Percentiles rank a stretch among this genome's conserved stretches.
phyloP scores from a whole-genome alignment of 257 asterid genomes.

The Petunia secreta region DNA sequence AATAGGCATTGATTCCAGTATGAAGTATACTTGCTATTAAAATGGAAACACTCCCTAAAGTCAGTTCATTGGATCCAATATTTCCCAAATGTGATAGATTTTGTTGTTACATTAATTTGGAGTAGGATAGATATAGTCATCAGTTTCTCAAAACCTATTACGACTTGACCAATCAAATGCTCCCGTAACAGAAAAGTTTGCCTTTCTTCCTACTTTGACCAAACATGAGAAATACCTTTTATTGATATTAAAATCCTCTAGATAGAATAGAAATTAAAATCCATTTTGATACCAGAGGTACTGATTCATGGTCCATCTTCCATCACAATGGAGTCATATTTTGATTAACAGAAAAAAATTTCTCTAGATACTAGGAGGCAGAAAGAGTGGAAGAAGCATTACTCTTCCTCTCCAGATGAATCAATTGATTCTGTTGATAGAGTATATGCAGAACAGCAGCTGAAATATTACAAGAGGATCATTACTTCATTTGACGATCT shows the following conservation, averaged over 20 bases:
- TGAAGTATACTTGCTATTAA: too few species aligned
- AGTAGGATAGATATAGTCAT: too few species aligned
- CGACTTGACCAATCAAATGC: neutral
- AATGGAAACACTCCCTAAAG: too few species aligned
- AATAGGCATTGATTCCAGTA: too few species aligned
- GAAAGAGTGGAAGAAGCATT: constrained; percentile 36
- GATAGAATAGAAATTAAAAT: neutral
- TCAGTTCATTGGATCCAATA: too few species aligned
- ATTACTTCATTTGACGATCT: neutral
- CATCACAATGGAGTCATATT: neutral
- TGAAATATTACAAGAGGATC: neutral
- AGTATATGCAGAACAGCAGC: constrained; percentile 35
- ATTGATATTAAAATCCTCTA: neutral
- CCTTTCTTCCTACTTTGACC: neutral
- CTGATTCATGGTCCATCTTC: neutral
- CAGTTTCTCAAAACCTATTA: neutral
- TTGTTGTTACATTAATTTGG: too few species aligned
- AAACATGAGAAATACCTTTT: neutral
- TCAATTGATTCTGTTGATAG: constrained; percentile 77
- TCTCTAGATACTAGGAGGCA: neutral
- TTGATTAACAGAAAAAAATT: neutral
- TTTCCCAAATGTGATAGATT: too few species aligned
- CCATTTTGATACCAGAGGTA: neutral
- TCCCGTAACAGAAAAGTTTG: neutral
- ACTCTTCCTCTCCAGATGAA: constrained; percentile 99